Conservation (phyloP, 176 grass and related monocot genomes). For the Carex cristatella region DNA sequence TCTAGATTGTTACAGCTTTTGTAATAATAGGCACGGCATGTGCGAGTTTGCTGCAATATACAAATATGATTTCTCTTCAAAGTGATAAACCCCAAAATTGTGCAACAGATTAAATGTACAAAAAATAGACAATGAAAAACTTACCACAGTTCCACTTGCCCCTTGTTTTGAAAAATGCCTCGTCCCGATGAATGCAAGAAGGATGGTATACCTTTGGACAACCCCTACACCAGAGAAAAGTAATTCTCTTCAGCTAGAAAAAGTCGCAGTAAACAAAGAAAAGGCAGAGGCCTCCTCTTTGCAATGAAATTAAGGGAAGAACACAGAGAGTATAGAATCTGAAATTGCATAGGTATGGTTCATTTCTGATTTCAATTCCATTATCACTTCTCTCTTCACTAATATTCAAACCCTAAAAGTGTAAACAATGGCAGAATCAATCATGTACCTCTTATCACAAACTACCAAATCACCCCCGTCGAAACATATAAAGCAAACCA, state of each 20-base stretch:
- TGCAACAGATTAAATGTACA: background rate
- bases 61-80: background rate
- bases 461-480: constrained; percentile 91
- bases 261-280: background rate
- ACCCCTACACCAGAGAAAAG: constrained; percentile 44
- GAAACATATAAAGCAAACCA: constrained; percentile 98
- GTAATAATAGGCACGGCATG: background rate
- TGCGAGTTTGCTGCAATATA: background rate
- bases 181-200: constrained; percentile 81
- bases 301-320: background rate
- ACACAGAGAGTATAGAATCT: background rate
- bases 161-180: constrained; percentile 64
- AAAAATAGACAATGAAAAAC: constrained; percentile 12
- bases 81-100: background rate
- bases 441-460: constrained; percentile 71
- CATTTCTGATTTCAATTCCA: constrained; percentile 18
- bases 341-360: background rate
- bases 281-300: background rate
- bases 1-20: background rate
- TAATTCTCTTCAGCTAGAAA: background rate
- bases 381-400: background rate
- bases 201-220: constrained; percentile 96
- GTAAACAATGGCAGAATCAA: background rate
- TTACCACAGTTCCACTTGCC: constrained; percentile 95
- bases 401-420: background rate